Conservation (phyloP, 1,284 basidiomycete genomes). For the Peniophora sp. region DNA sequence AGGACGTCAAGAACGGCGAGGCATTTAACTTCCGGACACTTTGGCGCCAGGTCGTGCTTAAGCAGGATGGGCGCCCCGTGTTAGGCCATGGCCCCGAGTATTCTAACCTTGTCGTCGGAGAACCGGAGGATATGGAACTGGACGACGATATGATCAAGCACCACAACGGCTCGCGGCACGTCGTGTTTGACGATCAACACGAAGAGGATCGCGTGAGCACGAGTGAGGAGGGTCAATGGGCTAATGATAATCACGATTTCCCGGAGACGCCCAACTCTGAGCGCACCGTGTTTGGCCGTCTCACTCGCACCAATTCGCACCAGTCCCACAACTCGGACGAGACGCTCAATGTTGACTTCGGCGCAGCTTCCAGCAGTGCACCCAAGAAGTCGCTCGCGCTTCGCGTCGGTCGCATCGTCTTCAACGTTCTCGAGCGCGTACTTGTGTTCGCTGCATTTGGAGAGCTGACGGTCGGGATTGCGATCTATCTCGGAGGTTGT, state of each 20-base stretch:
- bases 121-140: slow-evolving; percentile 43
- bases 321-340: slow-evolving; percentile 51
- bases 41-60: slow-evolving; percentile 50
- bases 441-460: slow-evolving; percentile 66
- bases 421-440: slow-evolving; percentile 49
- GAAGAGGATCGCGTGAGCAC: slow-evolving; percentile 16
- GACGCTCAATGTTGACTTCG: slow-evolving; percentile 44
- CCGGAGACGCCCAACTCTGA: slow-evolving; percentile 42
- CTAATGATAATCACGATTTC: slow-evolving; percentile 25
- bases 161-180: slow-evolving; percentile 13
- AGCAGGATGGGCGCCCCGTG: slow-evolving; percentile 25
- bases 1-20: slow-evolving; percentile 24
- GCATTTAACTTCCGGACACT: slow-evolving; percentile 39
- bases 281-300: slow-evolving; percentile 40
- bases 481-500: slow-evolving; percentile 80
- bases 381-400: slow-evolving; percentile 19
- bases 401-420: slow-evolving; percentile 35
- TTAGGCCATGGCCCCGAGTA: slow-evolving; percentile 30
- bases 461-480: slow-evolving; percentile 60
- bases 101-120: slow-evolving; percentile 43
- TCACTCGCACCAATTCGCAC: slow-evolving; percentile 19
- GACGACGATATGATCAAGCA: slow-evolving; percentile 25
- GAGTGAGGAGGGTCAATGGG: slow-evolving; percentile 26
- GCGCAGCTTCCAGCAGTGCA: slow-evolving; percentile 7
- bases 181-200: slow-evolving; percentile 19